These are phyloP conservation scores for Bimuria novae-zelandiae DNA, from an alignment of 2,329 filamentous ascomycete genomes.

Conservation along the genomic window DNA sequence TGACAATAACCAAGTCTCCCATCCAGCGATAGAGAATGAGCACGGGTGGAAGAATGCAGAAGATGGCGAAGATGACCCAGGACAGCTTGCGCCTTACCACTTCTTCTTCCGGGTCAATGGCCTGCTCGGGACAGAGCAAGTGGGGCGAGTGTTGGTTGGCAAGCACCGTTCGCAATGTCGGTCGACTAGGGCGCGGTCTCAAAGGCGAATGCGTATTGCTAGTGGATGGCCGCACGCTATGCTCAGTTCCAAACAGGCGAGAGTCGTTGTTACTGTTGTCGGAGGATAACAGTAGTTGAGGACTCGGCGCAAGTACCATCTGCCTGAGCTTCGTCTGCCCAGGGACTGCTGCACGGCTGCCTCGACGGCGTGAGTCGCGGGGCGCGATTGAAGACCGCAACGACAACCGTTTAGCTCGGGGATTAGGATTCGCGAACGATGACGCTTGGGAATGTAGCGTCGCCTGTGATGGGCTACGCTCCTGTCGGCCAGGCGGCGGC, in stretches of 20 bases:
- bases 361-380: constrained; percentile 23
- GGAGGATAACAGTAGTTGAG: constrained; percentile 27
- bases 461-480: constrained; percentile 28
- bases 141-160: constrained; percentile 35
- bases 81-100: constrained; percentile 34
- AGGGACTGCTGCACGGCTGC: constrained; percentile 36
- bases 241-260: constrained; percentile 19
- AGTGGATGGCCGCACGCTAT: constrained; percentile 36
- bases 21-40: constrained; percentile 43
- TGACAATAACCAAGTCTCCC: constrained; percentile 38
- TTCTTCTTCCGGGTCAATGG: constrained; percentile 28
- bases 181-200: constrained; percentile 13
- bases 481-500: constrained; percentile 8
- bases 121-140: constrained; percentile 35
- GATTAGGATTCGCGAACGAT: constrained; percentile 12
- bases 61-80: constrained; percentile 39
- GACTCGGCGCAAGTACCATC: constrained; percentile 39
- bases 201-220: constrained; percentile 38
- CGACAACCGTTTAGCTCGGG: constrained; percentile 13
- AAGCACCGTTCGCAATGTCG: constrained; percentile 15
- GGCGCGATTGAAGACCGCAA: constrained; percentile 24
- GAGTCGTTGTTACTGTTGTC: constrained; percentile 26
- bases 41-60: constrained; percentile 42
- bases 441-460: constrained; percentile 26
- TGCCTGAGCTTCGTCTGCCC: constrained; percentile 42